Conservation (phyloP, 176 grass and related monocot species). For the sorghum (Sorghum bicolor) region DNA sequence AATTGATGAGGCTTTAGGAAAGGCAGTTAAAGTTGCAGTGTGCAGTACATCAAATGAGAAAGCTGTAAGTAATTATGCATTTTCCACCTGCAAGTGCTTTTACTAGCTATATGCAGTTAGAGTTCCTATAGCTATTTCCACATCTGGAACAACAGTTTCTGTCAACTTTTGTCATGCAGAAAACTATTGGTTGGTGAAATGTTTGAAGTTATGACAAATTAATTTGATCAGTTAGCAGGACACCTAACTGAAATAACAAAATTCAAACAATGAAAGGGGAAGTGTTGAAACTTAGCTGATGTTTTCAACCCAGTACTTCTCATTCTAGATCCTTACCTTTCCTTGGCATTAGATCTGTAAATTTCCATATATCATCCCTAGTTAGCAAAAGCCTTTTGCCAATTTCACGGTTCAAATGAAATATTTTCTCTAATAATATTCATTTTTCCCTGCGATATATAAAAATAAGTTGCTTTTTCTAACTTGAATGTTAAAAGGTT, state of each 20-base stretch:
- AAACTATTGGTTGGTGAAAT: not conserved
- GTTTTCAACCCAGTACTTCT: not conserved
- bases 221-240: not conserved
- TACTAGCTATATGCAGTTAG: not conserved
- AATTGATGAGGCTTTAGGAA: constrained; percentile 88
- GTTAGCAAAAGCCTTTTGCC: not conserved
- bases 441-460: not conserved
- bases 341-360: not conserved
- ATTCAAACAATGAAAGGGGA: not conserved
- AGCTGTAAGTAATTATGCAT: constrained; percentile 60
- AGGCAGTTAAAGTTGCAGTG: constrained; percentile 85
- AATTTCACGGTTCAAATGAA: not conserved
- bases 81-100: constrained; percentile 3
- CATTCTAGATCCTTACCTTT: not conserved
- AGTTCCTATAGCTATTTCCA: not conserved
- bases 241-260: not conserved
- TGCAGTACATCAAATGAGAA: constrained; percentile 99
- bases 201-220: not conserved
- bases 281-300: not conserved
- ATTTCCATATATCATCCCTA: not conserved
- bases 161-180: not conserved
- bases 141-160: not conserved
- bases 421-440: not conserved
- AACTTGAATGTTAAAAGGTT: not conserved
- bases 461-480: not conserved